These are phyloP conservation scores for Zanthoxylum bungeanum DNA, from an alignment of 345 rosid species.

Conservation along the genomic window DNA sequence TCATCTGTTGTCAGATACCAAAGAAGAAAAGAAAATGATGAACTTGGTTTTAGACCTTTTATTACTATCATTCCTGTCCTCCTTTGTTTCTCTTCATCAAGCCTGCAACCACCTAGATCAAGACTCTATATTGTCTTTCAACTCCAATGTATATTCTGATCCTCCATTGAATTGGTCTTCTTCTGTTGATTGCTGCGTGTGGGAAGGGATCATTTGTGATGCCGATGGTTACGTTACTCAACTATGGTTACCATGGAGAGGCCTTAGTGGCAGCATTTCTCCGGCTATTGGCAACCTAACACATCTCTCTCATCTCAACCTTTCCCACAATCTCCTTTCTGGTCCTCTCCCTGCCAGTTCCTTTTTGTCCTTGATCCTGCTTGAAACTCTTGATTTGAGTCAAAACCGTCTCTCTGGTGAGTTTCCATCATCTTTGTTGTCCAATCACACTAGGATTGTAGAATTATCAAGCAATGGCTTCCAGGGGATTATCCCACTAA, in stretches of 20 bases:
- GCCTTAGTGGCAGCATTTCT: neutral
- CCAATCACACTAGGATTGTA: neutral
- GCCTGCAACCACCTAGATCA: neutral
- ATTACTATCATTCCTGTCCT: neutral
- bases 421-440: neutral
- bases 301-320: neutral
- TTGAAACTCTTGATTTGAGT: constrained; percentile 20
- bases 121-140: neutral
- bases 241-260: constrained; percentile 13
- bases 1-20: neutral
- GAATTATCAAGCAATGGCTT: constrained; percentile 2
- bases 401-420: constrained; percentile 17
- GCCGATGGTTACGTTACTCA: neutral
- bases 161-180: constrained; percentile 19
- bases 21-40: neutral
- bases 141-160: constrained; percentile 1
- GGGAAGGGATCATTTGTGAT: constrained; percentile 23
- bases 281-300: neutral
- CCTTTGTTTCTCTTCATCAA: neutral
- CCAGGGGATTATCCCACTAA: neutral
- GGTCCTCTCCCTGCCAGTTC: constrained; percentile 3
- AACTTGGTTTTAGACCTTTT: too few relatives aligned
- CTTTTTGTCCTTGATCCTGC: neutral
- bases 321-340: constrained; percentile 13
- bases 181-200: constrained; percentile 21